These are phyloP conservation scores for Aspergillus sclerotiicarbonarius DNA, from an alignment of 495 filamentous ascomycete species.

Conservation along the genomic window DNA sequence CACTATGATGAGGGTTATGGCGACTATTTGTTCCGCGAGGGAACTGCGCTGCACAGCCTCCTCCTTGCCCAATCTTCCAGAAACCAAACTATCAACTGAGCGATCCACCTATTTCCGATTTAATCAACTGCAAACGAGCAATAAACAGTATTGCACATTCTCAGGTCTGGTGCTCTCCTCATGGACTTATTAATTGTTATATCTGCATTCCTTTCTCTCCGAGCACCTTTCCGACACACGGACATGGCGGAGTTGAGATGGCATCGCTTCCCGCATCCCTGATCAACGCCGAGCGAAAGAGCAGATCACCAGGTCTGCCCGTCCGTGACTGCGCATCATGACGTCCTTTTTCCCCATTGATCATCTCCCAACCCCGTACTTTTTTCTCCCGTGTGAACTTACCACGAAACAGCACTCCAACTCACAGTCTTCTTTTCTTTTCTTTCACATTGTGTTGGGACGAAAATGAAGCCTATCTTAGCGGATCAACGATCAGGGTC, in stretches of 20 bases:
- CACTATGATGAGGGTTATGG: too few relatives aligned
- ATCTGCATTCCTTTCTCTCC: not conserved
- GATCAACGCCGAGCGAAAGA: not conserved
- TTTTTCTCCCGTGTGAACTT: not conserved
- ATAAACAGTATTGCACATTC: not conserved
- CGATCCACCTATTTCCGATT: not conserved
- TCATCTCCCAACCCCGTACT: not conserved
- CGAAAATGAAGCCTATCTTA: too few relatives aligned
- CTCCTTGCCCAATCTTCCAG: not conserved
- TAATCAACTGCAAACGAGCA: not conserved
- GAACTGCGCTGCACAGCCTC: slow-evolving; percentile 3
- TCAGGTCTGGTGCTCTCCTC: too few relatives aligned
- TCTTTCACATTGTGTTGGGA: too few relatives aligned
- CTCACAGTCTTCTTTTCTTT: not conserved
- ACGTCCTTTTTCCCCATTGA: slow-evolving; percentile 7
- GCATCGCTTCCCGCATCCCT: not conserved
- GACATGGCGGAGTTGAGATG: not conserved
- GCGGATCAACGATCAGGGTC: too few relatives aligned
- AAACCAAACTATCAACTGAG: too few relatives aligned
- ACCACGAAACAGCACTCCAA: not conserved
- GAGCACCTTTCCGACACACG: not conserved
- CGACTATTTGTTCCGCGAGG: too few relatives aligned
- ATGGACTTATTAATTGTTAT: too few relatives aligned
- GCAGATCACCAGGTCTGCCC: not conserved
- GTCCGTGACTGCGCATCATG: slow-evolving; percentile 8